Base-by-base conservation (phyloP, 495 filamentous ascomycete genomes). In the Aspergillus sparsus region DNA sequence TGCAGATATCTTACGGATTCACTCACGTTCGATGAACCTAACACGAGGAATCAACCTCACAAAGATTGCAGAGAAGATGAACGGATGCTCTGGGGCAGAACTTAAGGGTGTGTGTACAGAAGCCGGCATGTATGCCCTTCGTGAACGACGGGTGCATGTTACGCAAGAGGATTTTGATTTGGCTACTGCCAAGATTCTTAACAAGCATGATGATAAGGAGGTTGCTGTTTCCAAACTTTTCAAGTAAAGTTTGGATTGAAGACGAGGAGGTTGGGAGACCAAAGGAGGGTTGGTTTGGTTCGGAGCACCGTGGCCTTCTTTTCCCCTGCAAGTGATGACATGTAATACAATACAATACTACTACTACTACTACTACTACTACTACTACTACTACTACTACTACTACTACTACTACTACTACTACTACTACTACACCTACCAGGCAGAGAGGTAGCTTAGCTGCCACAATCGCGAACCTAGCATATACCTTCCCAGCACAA, bases 31-130 rank as follows among this genome's bases (percentile, higher is more conserved):
- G 68, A 99, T 99, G 94, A 99, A 99, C 78, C 78, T 99, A 66
- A 99, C 94, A 16, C 84, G 94, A 55, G 94, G 94, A 35, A 99
- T 99, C 80, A 96, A 99, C 74, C 80, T 99, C 57, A 93, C 84
- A 61, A 99, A 99, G 84, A 96, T 98, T 66, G 94, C 94, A 18
- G 94, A 98, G 82, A 97, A 97, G 82, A 99, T 99, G 94, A 97
- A 96, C 69, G 94, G 94, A 57, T 98, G 95, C 74, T 96, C 91
- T 12, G 94, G 94, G 31, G 94, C 94, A 42, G 94, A 99, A 77
- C 76, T 99, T 58, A 97, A 97, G 83, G 93, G 93, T 69, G 93
- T 97, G 42, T 97, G 93, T 73, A 97, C 93, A 10, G 93, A 97
- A 73, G 91, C 93, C 3, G 93, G 93, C 63, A 99, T 99, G 94